Percentiles rank a stretch among this genome's conserved stretches.
phyloP scores from a whole-genome alignment of 345 rosid species.

The Rhodamnia rubescens region DNA sequence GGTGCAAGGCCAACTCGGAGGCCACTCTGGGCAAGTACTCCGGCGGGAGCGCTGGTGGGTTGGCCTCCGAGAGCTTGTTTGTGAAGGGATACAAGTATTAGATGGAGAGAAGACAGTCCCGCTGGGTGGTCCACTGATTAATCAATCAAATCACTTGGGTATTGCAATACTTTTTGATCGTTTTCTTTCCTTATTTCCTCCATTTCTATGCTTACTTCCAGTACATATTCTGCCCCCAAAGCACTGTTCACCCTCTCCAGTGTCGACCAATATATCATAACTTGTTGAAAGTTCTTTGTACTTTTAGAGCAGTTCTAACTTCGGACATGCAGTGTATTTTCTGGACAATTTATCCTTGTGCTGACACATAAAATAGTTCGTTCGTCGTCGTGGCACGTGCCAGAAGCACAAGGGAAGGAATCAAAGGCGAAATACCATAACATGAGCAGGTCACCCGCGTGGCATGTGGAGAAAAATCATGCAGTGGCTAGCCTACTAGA shows the following conservation, averaged over 20 bases:
- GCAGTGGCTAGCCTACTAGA: no score
- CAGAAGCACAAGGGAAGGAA: no score
- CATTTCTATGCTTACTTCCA: background rate
- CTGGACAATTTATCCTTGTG: background rate
- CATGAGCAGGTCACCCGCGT: no score
- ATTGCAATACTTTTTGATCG: background rate
- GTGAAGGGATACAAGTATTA: conserved; percentile 84
- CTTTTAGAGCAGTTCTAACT: background rate
- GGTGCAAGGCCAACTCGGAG: conserved; percentile 84
- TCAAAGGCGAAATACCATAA: no score
- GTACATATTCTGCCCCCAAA: background rate
- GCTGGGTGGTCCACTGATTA: background rate
- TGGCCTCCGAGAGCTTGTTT: conserved; percentile 79
- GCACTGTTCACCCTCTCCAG: background rate
- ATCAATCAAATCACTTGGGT: background rate
- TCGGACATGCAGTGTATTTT: background rate
- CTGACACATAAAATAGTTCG: no score
- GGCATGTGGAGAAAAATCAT: no score
- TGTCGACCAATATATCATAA: background rate
- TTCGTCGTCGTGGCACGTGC: no score
- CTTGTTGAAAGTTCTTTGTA: background rate
- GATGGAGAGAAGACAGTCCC: background rate
- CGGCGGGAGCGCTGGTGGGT: conserved; percentile 39
- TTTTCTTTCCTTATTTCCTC: background rate
- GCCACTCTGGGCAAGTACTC: conserved; percentile 71